A percentile compares a stretch with the other conserved stretches of the same genome.
phyloP scores from a whole-genome alignment of 2,329 filamentous ascomycete genomes.

The Cordyceps javanica region DNA sequence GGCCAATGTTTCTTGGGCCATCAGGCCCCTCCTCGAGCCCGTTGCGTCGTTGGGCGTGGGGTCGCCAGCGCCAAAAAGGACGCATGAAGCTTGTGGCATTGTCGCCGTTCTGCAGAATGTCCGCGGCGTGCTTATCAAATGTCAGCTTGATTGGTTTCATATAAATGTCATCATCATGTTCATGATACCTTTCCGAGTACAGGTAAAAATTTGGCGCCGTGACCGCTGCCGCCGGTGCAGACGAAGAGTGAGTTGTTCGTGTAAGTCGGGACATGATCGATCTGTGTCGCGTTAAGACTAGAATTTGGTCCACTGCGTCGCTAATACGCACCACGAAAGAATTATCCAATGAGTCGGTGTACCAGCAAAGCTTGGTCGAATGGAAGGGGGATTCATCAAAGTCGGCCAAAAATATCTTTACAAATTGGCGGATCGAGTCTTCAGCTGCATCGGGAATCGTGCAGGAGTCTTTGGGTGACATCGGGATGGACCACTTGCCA shows the following conservation, averaged over 20 bases:
- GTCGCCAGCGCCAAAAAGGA: slow-evolving; percentile 26
- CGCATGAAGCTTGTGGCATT: slow-evolving; percentile 24
- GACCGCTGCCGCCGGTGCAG: slow-evolving; percentile 29
- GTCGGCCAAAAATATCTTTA: slow-evolving; percentile 23
- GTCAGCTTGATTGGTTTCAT: slow-evolving; percentile 10
- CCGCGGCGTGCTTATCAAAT: slow-evolving; percentile 23
- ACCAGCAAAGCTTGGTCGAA: slow-evolving; percentile 28
- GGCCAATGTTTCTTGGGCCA: slow-evolving; percentile 20
- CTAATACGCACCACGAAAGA: slow-evolving; percentile 21
- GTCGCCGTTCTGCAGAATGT: slow-evolving; percentile 23
- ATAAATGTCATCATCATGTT: no score
- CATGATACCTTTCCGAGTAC: slow-evolving; percentile 24
- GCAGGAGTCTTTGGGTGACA: slow-evolving; percentile 19
- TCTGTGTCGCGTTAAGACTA: slow-evolving; percentile 12
- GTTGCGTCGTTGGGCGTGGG: slow-evolving; percentile 20
- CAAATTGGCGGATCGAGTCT: slow-evolving; percentile 19
- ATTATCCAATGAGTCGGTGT: slow-evolving; percentile 30
- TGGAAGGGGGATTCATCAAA: slow-evolving; percentile 20
- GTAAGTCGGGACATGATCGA: slow-evolving; percentile 27
- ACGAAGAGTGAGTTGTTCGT: slow-evolving; percentile 26
- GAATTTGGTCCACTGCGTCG: neutral
- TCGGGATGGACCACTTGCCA: slow-evolving; percentile 26
- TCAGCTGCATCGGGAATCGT: slow-evolving; percentile 18
- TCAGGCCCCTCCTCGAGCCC: slow-evolving; percentile 26
- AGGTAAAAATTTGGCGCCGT: slow-evolving; percentile 31